A percentile compares a stretch with the other conserved stretches of the same genome.
phyloP scores from a whole-genome alignment of 768 basidiomycete species.

The Thelephora ganbajun region DNA sequence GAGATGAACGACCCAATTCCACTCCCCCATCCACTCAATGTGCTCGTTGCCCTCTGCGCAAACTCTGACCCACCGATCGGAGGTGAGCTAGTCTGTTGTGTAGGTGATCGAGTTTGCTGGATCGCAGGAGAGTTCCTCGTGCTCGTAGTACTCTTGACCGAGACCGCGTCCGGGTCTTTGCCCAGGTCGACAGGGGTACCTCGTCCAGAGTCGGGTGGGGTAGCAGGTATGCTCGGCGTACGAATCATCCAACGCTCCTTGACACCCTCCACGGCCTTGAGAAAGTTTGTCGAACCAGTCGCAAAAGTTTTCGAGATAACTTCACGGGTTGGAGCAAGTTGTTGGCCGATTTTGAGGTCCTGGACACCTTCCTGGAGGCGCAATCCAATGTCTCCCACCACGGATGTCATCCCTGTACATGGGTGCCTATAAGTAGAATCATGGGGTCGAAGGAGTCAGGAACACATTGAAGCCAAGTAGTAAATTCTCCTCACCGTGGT shows the following conservation, averaged over 20 bases:
- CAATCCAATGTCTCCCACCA: slow-evolving; percentile 83
- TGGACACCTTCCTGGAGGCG: slow-evolving; percentile 89
- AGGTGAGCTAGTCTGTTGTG: slow-evolving; percentile 11
- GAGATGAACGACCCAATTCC: slow-evolving; percentile 37
- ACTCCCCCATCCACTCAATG: slow-evolving; percentile 26
- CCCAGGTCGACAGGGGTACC: slow-evolving; percentile 6
- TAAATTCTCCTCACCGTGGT: slow-evolving; percentile 47
- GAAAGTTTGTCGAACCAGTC: slow-evolving; percentile 64
- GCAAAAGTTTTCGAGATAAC: slow-evolving; percentile 69
- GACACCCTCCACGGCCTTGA: slow-evolving; percentile 86
- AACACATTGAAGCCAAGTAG: neutral
- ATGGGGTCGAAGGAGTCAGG: neutral
- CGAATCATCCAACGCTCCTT: slow-evolving; percentile 55
- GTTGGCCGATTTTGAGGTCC: slow-evolving; percentile 85
- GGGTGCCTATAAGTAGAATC: slow-evolving; percentile 50
- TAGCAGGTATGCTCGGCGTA: slow-evolving; percentile 4
- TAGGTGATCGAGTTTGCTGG: slow-evolving; percentile 7
- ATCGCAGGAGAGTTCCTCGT: slow-evolving; percentile 2
- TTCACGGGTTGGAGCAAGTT: slow-evolving; percentile 86
- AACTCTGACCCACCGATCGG: slow-evolving; percentile 11
- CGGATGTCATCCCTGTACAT: slow-evolving; percentile 80
- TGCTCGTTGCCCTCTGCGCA: slow-evolving; percentile 18
- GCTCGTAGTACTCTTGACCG: neutral
- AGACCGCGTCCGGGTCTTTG: slow-evolving; percentile 5
- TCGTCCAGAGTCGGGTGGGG: slow-evolving; percentile 4